phyloP scores from a whole-genome alignment of 192 early-diverging fungal genomes.

The Coemansia sp. region DNA sequence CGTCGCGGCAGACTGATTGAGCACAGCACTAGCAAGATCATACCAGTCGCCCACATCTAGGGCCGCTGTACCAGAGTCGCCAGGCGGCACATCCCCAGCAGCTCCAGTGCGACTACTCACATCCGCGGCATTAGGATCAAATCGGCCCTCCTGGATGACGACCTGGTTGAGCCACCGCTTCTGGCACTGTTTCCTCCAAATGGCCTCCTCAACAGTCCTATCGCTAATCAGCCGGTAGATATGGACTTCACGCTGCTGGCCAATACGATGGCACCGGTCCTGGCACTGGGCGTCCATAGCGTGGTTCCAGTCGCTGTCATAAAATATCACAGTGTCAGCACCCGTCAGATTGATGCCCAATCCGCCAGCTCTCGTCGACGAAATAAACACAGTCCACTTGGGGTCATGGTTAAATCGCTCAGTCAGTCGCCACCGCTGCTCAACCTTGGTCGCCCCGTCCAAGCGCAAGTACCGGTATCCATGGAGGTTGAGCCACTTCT shows the following conservation, averaged over 20 bases:
- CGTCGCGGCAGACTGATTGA: conserved; percentile 14
- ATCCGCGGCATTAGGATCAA: conserved; percentile 42
- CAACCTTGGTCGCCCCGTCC: conserved; percentile 85
- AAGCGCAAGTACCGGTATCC: conserved; percentile 83
- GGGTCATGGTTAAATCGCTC: conserved; percentile 93
- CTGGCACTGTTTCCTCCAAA: conserved; percentile 74
- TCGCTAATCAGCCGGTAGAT: conserved; percentile 75
- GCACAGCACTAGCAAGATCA: conserved; percentile 27
- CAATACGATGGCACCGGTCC: conserved; percentile 94
- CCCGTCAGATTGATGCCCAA: conserved; percentile 94
- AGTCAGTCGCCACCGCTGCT: conserved; percentile 85
- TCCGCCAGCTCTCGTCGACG: conserved; percentile 92
- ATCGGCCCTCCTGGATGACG: conserved; percentile 76
- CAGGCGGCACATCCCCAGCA: neutral
- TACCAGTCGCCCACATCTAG: conserved; percentile 45
- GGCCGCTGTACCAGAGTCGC: neutral
- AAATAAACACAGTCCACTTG: conserved; percentile 88
- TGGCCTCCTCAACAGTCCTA: conserved; percentile 74
- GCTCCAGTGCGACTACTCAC: neutral
- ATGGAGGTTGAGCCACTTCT: conserved; percentile 80
- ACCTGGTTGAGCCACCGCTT: conserved; percentile 76
- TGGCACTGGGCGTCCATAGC: conserved; percentile 96
- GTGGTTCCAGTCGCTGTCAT: conserved; percentile 92
- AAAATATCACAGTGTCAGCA: conserved; percentile 96
- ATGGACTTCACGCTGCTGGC: conserved; percentile 80